Evolutionary conservation across 169 alveolate genomes (phyloP), one percentile per base, ranked within the genome.

Genomic region (Plasmodium yoelii): DNA sequence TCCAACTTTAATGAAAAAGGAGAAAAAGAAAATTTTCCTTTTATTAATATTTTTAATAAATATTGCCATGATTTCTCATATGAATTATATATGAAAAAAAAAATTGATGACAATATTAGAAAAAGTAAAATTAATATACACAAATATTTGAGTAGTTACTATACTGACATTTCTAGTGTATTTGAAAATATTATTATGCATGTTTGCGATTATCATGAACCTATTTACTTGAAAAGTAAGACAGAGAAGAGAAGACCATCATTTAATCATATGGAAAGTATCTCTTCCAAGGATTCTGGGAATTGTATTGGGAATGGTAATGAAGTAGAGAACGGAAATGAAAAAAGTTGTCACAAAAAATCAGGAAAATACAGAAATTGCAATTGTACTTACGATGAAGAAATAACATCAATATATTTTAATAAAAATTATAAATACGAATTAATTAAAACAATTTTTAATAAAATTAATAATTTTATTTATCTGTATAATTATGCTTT

Each of bases 401-500:
- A 82, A 57, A 82, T 82, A 34, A 82, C 90, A 10, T 2, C 72
- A 1, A 15, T 82, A 60, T 82, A 67, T 71, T 70, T 82, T 47
- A 82, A 82, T 28, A 57, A 71, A 13, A 70, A 70, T 12, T 82
- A 82, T 60, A 82, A 82, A 34, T 82, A 65, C n/a, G 34, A 18
- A 10, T 34, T 65, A 22, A 44, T 82, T n/a, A 82, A 65, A 46
- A 82, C 90, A 1, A 46, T 82, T 42, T 82, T 82, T 82, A 82
- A 82, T 49, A 82, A 82, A 53, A 82, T 82, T 55, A 82, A 82
- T 56, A 82, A 82, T 44, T 82, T 82, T 46, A 82, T 82, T 39
- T 82, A 82, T 82, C 68, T 82, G 65, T 82, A 82, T 55, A 82
- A 82, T 59, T 82, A 82, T 47, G 72, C 90, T 22, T 61, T 82